phyloP scores from a whole-genome alignment of 2,329 filamentous ascomycete genomes.

The Verticillium tricorpus region DNA sequence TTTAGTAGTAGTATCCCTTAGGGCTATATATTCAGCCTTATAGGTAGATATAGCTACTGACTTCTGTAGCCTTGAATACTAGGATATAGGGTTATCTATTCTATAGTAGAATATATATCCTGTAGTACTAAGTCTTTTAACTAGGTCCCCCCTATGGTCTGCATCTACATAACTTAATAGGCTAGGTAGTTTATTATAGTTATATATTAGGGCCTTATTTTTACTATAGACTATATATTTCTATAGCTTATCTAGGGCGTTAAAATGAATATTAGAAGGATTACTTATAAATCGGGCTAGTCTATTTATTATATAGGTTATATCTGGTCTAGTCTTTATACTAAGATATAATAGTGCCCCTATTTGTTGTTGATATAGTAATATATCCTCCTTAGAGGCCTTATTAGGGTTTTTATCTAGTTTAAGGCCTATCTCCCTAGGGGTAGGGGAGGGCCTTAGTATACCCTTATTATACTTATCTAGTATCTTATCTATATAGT shows the following conservation, averaged over 20 bases:
- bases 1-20: background rate
- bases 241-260: background rate
- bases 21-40: background rate
- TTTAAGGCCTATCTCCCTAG: background rate
- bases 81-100: background rate
- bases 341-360: background rate
- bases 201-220: no score
- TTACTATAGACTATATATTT: no score
- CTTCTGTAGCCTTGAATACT: background rate
- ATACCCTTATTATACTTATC: slow-evolving; percentile 1
- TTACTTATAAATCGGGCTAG: background rate
- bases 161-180: no score
- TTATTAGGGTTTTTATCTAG: slow-evolving; percentile 1
- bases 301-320: background rate
- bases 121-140: background rate
- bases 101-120: background rate
- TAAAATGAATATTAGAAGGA: background rate
- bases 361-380: background rate
- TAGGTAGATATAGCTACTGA: background rate
- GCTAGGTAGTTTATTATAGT: no score
- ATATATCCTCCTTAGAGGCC: background rate
- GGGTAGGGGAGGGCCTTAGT: no score
- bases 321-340: background rate
- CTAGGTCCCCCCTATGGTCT: no score
- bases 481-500: background rate